Percentiles rank a stretch among this genome's conserved stretches.
These are phyloP conservation scores for Tylopilus sp. DNA, from an alignment of 1,284 basidiomycete genomes.

Conservation along the genomic window DNA sequence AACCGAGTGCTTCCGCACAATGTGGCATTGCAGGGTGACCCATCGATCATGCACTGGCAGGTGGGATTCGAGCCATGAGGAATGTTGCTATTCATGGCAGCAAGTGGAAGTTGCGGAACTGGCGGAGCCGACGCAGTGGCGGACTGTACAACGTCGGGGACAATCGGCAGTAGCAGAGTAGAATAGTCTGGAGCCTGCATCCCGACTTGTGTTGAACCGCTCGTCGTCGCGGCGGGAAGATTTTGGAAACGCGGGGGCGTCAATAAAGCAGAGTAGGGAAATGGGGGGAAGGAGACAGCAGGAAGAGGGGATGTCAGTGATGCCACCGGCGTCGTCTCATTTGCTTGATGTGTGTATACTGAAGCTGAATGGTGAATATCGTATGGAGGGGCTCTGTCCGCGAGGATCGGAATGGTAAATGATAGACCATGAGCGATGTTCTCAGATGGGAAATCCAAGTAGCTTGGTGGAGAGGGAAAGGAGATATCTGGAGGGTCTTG, in stretches of 20 bases:
- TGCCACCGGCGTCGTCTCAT: background rate
- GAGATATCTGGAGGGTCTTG: background rate
- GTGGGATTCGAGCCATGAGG: background rate
- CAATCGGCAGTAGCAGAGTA: background rate
- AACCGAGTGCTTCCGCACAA: constrained; percentile 8
- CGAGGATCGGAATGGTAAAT: background rate
- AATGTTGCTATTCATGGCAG: background rate
- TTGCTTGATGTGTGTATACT: background rate
- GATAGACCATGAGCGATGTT: background rate
- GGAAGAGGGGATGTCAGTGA: background rate
- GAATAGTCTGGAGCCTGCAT: background rate
- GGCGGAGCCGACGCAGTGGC: background rate
- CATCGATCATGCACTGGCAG: constrained; percentile 15
- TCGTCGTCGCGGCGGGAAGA: background rate
- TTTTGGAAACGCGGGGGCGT: background rate
- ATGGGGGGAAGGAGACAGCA: background rate
- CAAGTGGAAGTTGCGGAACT: background rate
- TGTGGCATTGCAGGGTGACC: constrained; percentile 9
- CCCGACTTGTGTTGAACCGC: background rate
- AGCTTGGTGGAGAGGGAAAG: constrained; percentile 2
- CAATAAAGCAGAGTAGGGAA: background rate
- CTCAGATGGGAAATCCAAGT: background rate
- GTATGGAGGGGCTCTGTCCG: background rate
- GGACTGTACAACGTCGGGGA: background rate
- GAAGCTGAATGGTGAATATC: background rate